These are phyloP conservation scores for Hyaloscypha variabilis DNA, from an alignment of 495 filamentous ascomycete genomes.

Conservation along the genomic window DNA sequence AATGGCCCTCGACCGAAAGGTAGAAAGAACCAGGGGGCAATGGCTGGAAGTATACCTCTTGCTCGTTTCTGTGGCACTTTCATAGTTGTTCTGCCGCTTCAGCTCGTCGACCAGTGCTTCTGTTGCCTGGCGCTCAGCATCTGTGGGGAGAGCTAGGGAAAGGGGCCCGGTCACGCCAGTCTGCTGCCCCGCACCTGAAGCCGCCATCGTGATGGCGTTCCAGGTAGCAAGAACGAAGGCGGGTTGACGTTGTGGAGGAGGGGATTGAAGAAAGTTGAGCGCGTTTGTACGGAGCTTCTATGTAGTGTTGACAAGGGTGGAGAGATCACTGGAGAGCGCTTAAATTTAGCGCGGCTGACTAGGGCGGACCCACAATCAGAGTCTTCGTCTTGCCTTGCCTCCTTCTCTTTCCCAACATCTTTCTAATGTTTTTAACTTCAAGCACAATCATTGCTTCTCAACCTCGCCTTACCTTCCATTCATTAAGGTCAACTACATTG, in stretches of 20 bases:
- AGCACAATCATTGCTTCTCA: no score
- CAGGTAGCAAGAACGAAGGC: conserved; percentile 10
- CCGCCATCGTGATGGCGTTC: conserved; percentile 22
- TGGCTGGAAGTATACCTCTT: conserved; percentile 55
- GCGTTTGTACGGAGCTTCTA: no score
- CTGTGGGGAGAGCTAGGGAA: conserved; percentile 72
- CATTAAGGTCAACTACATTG: no score
- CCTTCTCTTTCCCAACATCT: no score
- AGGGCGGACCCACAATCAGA: no score
- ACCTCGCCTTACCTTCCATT: no score
- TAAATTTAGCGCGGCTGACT: background rate
- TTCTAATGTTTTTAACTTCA: no score
- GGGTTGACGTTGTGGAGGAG: background rate
- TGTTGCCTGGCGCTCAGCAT: conserved; percentile 72
- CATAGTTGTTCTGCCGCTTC: conserved; percentile 87
- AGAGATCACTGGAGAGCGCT: background rate
- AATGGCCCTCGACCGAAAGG: conserved; percentile 13
- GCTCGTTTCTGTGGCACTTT: conserved; percentile 75
- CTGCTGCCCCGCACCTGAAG: conserved; percentile 21
- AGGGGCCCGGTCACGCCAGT: conserved; percentile 82
- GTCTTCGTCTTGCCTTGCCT: no score
- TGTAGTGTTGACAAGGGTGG: no score
- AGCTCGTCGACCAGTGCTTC: conserved; percentile 80
- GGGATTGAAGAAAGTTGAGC: background rate
- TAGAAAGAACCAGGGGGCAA: background rate